A percentile compares a stretch with the other conserved stretches of the same genome.
phyloP scores from a whole-genome alignment of 2,329 filamentous ascomycete genomes.

The Fusarium bactridioides region DNA sequence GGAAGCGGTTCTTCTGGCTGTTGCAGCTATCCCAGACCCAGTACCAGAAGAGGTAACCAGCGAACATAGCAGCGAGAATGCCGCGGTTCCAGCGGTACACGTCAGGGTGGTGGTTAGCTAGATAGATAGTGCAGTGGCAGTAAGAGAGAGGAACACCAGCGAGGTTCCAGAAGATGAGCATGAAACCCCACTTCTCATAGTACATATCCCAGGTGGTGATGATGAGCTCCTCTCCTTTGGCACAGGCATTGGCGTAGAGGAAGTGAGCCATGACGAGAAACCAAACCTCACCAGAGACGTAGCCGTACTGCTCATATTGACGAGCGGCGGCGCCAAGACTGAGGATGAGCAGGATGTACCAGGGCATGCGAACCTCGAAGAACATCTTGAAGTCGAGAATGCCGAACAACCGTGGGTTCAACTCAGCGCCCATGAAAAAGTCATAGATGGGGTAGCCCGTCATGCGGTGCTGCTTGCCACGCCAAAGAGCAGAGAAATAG shows the following conservation, averaged over 20 bases:
- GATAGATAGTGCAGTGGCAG: slow-evolving; percentile 91
- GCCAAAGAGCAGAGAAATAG: slow-evolving; percentile 82
- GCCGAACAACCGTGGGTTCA: slow-evolving; percentile 87
- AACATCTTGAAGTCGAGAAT: slow-evolving; percentile 97
- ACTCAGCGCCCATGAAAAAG: slow-evolving; percentile 92
- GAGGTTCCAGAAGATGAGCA: slow-evolving; percentile 98
- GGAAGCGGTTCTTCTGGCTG: slow-evolving; percentile 93
- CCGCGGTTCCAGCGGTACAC: slow-evolving; percentile 80
- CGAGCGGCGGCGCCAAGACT: slow-evolving; percentile 78
- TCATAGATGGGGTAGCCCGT: slow-evolving; percentile 86
- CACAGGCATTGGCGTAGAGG: slow-evolving; percentile 90
- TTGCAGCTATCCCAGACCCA: slow-evolving; percentile 94
- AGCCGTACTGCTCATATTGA: slow-evolving; percentile 86
- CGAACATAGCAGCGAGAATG: slow-evolving; percentile 70
- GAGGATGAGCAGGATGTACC: slow-evolving; percentile 87
- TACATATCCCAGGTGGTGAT: slow-evolving; percentile 95
- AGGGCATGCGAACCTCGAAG: slow-evolving; percentile 90
- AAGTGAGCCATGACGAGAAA: slow-evolving; percentile 91
- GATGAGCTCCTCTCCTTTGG: slow-evolving; percentile 91
- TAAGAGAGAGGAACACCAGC: slow-evolving; percentile 90
- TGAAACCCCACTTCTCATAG: slow-evolving; percentile 96
- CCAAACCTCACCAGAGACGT: slow-evolving; percentile 82
- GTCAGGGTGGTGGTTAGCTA: slow-evolving; percentile 82
- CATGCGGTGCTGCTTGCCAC: slow-evolving; percentile 91
- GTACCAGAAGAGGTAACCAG: slow-evolving; percentile 82